phyloP scores from a whole-genome alignment of 2,329 filamentous ascomycete genomes.

The Coniochaeta pulveracea region DNA sequence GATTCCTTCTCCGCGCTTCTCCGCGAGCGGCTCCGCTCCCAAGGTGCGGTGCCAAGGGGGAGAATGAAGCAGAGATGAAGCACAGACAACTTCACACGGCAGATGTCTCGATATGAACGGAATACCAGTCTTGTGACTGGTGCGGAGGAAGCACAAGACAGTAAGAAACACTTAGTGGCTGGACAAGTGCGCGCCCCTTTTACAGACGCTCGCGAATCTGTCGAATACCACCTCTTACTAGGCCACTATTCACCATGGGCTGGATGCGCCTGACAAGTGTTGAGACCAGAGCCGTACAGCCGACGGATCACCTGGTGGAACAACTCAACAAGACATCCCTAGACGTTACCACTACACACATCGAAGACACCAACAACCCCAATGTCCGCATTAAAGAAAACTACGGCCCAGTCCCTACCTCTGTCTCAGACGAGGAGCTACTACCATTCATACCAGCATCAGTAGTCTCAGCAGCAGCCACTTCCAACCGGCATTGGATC shows the following conservation, averaged over 20 bases:
- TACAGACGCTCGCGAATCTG: not conserved
- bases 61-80: not conserved
- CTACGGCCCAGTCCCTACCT: not conserved
- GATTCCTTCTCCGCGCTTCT: slow-evolving; percentile 3
- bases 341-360: not conserved
- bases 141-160: not conserved
- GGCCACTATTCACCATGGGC: not conserved
- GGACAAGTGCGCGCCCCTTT: not conserved
- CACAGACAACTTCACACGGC: not conserved
- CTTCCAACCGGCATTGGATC: not conserved
- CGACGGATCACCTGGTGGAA: not conserved
- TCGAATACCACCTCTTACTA: not conserved
- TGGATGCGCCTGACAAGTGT: not conserved
- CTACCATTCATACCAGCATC: slow-evolving; percentile 1
- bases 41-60: not conserved
- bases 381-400: not conserved
- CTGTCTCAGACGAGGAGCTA: not conserved
- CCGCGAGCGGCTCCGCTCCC: not conserved
- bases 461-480: not conserved
- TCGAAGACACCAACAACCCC: slow-evolving; percentile 1
- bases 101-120: not conserved
- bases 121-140: not conserved
- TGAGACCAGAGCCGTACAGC: not conserved
- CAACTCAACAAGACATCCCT: not conserved
- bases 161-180: not conserved